Evolutionary conservation across 1,139 yeast species (phyloP), one percentile per base, ranked within the genome.

Genomic region (Debaryomyces nepalensis): DNA sequence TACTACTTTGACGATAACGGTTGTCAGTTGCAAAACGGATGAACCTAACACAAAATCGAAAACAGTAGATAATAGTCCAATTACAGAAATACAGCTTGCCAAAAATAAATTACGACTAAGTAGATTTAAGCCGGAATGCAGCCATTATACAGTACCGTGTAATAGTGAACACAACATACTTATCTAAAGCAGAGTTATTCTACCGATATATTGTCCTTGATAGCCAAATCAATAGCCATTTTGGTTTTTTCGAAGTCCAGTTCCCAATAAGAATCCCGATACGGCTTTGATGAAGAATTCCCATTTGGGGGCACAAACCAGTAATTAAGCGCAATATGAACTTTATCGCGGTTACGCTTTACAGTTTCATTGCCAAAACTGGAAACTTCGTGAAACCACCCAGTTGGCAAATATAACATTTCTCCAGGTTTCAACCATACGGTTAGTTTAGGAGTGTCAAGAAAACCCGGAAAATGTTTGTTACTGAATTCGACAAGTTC

Each of bases 381-480:
- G 20, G 86, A 77, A 1, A 85, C 93, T 58, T 85, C 93, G 57
- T 85, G 93, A 55, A 85, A 85, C 91, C 91, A 85, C 1, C 91
- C 89, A 1, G 87, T 77, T 0, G 93, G 93, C 18, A 85, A 59
- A 52, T 79, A 85, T 24, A 85, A 59, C 83, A 82, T 79, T 37
- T 84, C 82, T 0, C 89, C 89, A 0, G 84, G 81, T 12, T 71
- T 58, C 21, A 84, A 52, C 62, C 77, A 68, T 3, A 81, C 80
- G 8, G 70, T 64, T 30, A 70, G 53, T 43, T 72, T 65, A 19
- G 67, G 64, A 2, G 79, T 64, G 1, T 63, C 48, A 33, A 70
- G 54, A 37, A 84, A 67, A 0, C 69, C 67, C 0, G 88, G 87
- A 59, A 73, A 84, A 31, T 62, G 49, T 11, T 45, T 47, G 9